Evolutionary conservation across 2,329 filamentous ascomycete genomes (phyloP).

Genomic region (Emmonsia crescens): DNA sequence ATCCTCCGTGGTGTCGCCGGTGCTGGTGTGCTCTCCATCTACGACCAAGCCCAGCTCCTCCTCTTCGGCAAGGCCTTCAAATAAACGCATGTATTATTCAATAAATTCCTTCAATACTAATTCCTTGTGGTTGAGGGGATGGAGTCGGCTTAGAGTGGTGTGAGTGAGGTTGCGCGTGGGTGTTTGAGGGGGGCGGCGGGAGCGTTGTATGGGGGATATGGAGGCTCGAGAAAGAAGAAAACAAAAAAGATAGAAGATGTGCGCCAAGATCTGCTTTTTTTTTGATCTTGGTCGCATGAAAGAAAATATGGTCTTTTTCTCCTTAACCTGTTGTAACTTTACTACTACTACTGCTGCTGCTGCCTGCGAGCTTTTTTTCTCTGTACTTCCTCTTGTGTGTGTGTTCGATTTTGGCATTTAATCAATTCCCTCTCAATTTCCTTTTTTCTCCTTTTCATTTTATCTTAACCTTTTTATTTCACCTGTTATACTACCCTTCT

Average conservation of each 20-base stretch:
- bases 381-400: slow-evolving; percentile 11
- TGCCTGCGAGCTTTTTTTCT: slow-evolving; percentile 33
- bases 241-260: slow-evolving; percentile 25
- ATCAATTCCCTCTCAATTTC: slow-evolving; percentile 10
- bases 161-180: slow-evolving; percentile 19
- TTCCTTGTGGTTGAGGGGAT: slow-evolving; percentile 9
- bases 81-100: slow-evolving; percentile 20
- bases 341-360: slow-evolving; percentile 22
- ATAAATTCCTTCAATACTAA: not conserved
- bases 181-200: slow-evolving; percentile 11
- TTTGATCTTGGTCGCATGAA: slow-evolving; percentile 34
- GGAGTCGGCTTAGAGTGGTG: slow-evolving; percentile 20
- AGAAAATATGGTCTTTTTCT: slow-evolving; percentile 31
- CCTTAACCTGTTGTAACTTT: slow-evolving; percentile 35
- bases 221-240: slow-evolving; percentile 15
- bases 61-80: slow-evolving; percentile 99
- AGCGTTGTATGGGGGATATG: slow-evolving; percentile 19
- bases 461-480: slow-evolving; percentile 7
- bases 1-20: slow-evolving; percentile 99
- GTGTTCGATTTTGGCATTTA: slow-evolving; percentile 12
- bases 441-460: slow-evolving; percentile 6
- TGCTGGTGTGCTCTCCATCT: slow-evolving; percentile 99
- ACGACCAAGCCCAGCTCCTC: slow-evolving; percentile 98
- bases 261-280: slow-evolving; percentile 26
- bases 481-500: not conserved